Conservation (phyloP, 2,329 filamentous ascomycete genomes). For the Fusarium bulbicola region DNA sequence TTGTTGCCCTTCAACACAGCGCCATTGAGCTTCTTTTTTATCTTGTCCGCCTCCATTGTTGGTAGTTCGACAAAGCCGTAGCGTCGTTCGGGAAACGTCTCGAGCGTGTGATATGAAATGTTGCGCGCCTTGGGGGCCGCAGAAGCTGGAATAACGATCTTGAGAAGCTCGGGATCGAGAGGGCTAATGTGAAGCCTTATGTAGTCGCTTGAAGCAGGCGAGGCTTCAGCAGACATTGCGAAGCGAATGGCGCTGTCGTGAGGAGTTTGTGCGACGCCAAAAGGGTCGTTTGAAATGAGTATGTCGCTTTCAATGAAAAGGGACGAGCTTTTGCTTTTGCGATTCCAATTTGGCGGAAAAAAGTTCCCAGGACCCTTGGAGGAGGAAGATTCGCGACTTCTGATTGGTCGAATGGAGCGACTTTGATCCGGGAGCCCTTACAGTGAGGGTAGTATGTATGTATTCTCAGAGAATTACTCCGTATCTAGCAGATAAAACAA, state of each 20-base stretch:
- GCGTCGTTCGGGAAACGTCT: slow-evolving; percentile 87
- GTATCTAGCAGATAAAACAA: neutral
- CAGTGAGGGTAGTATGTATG: neutral
- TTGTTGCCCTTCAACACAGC: slow-evolving; percentile 85
- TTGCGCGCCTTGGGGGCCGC: slow-evolving; percentile 74
- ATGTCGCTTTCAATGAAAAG: slow-evolving; percentile 21
- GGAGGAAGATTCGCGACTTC: neutral
- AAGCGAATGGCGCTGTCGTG: slow-evolving; percentile 12
- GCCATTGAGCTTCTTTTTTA: slow-evolving; percentile 91
- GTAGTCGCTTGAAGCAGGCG: slow-evolving; percentile 40
- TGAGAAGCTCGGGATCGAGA: slow-evolving; percentile 78
- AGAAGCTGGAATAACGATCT: slow-evolving; percentile 74
- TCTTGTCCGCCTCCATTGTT: slow-evolving; percentile 81
- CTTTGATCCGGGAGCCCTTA: slow-evolving; percentile 36
- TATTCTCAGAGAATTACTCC: neutral
- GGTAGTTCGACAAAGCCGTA: slow-evolving; percentile 94
- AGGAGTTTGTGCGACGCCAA: slow-evolving; percentile 32
- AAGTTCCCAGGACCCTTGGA: slow-evolving; percentile 31
- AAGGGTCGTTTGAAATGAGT: slow-evolving; percentile 16
- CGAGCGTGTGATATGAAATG: slow-evolving; percentile 86
- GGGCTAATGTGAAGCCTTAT: slow-evolving; percentile 83
- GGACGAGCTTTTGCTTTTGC: slow-evolving; percentile 21
- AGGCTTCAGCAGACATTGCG: slow-evolving; percentile 40
- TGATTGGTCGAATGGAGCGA: slow-evolving; percentile 40
- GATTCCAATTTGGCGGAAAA: slow-evolving; percentile 32